These are phyloP conservation scores for Exutisphaerella laricina DNA, from an alignment of 2,329 filamentous ascomycete species.

Conservation along the genomic window DNA sequence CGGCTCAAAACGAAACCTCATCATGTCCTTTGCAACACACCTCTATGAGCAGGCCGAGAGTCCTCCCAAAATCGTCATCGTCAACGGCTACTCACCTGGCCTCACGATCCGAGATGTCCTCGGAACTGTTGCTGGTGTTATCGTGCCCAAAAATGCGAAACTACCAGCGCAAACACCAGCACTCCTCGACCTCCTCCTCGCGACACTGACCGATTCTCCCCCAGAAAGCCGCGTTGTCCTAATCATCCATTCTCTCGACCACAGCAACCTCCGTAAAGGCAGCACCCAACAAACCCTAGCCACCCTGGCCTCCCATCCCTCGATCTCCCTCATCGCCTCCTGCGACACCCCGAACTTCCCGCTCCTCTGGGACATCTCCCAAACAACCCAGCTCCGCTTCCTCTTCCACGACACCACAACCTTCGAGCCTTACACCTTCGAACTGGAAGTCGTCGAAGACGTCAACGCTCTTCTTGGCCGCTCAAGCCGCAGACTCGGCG, in stretches of 20 bases:
- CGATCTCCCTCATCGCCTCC: slow-evolving; percentile 69
- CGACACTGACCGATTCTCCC: slow-evolving; percentile 50
- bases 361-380: slow-evolving; percentile 80
- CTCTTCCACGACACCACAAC: slow-evolving; percentile 93
- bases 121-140: slow-evolving; percentile 59
- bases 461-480: slow-evolving; percentile 83
- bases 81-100: slow-evolving; percentile 75
- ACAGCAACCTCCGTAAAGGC: slow-evolving; percentile 65
- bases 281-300: slow-evolving; percentile 67
- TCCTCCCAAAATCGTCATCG: slow-evolving; percentile 63
- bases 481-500: slow-evolving; percentile 71
- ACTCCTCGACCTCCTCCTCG: slow-evolving; percentile 62
- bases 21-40: slow-evolving; percentile 69
- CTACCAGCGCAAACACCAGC: slow-evolving; percentile 61
- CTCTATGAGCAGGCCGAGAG: slow-evolving; percentile 47
- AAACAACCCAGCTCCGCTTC: slow-evolving; percentile 79
- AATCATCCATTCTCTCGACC: slow-evolving; percentile 78
- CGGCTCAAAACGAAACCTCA: slow-evolving; percentile 75
- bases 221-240: slow-evolving; percentile 35
- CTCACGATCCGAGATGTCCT: slow-evolving; percentile 65
- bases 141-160: slow-evolving; percentile 49
- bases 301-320: slow-evolving; percentile 66
- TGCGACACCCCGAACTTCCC: slow-evolving; percentile 84
- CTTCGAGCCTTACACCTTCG: slow-evolving; percentile 66
- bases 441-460: slow-evolving; percentile 81